Conservation (phyloP, 177 flowering plant genomes). For the Vitis hybrid region DNA sequence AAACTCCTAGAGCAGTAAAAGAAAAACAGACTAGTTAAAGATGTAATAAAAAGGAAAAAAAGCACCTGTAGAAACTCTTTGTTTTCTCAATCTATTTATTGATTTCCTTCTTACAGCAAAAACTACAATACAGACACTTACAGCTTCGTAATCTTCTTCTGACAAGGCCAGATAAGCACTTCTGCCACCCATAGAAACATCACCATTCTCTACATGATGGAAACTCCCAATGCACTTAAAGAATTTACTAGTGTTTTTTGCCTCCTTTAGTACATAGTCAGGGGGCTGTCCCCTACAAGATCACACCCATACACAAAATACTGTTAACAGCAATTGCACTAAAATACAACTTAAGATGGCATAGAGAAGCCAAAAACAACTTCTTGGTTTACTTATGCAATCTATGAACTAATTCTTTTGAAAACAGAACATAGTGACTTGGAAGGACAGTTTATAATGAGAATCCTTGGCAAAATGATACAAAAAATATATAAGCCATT, state of each 20-base stretch:
- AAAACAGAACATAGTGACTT: too few relatives aligned
- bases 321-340: not conserved
- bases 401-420: too few relatives aligned
- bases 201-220: slow-evolving; percentile 45
- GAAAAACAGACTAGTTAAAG: not conserved
- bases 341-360: too few relatives aligned
- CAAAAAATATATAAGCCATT: not conserved
- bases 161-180: slow-evolving; percentile 71
- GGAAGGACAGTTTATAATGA: too few relatives aligned
- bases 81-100: not conserved
- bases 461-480: not conserved
- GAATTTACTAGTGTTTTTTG: slow-evolving; percentile 84
- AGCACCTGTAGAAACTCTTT: not conserved
- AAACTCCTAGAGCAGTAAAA: not conserved
- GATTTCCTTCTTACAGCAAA: not conserved
- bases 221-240: slow-evolving; percentile 74
- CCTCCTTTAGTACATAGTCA: slow-evolving; percentile 79
- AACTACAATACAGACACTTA: slow-evolving; percentile 38
- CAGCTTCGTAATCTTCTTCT: slow-evolving; percentile 90
- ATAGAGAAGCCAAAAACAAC: too few relatives aligned
- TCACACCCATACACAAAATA: slow-evolving; percentile 17
- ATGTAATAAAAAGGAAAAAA: not conserved
- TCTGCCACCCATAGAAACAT: slow-evolving; percentile 37
- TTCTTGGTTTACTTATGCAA: not conserved
- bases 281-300: slow-evolving; percentile 87